Evolutionary conservation across 106 monocot genomes (phyloP).

Genomic region (Dendrobium catenatum): DNA sequence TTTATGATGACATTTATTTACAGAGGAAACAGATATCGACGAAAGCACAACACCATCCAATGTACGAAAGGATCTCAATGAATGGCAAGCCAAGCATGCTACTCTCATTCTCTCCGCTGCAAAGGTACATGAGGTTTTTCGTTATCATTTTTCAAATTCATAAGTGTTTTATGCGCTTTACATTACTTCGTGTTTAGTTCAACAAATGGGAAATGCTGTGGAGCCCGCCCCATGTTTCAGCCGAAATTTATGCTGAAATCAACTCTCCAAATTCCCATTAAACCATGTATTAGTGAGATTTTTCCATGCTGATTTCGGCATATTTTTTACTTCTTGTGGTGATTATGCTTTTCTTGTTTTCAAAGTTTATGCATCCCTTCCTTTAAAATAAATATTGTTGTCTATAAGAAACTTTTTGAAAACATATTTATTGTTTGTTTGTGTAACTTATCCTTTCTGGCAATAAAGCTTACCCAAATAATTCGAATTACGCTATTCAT

Average conservation of each 20-base stretch:
- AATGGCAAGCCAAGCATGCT: slow-evolving; percentile 94
- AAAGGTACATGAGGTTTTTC: slow-evolving; percentile 40
- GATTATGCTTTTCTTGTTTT: neutral
- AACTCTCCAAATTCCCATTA: neutral
- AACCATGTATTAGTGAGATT: neutral
- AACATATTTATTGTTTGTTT: neutral
- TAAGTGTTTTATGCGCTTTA: neutral
- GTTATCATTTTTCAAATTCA: neutral
- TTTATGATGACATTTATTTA: neutral
- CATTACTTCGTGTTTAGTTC: neutral
- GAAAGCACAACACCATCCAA: slow-evolving; percentile 71
- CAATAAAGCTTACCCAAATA: neutral
- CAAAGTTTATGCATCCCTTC: neutral
- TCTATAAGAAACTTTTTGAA: neutral
- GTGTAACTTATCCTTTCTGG: neutral
- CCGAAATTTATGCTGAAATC: neutral
- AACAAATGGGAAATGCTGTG: neutral
- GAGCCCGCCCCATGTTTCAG: neutral
- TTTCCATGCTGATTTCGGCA: neutral
- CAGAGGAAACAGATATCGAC: slow-evolving; percentile 67
- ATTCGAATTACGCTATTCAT: neutral
- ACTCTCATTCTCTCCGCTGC: slow-evolving; percentile 82
- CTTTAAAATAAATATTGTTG: neutral
- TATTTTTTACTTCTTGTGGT: neutral
- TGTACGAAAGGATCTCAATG: slow-evolving; percentile 84